phyloP scores from a whole-genome alignment of 768 basidiomycete species.

The Amyloporia xantha region DNA sequence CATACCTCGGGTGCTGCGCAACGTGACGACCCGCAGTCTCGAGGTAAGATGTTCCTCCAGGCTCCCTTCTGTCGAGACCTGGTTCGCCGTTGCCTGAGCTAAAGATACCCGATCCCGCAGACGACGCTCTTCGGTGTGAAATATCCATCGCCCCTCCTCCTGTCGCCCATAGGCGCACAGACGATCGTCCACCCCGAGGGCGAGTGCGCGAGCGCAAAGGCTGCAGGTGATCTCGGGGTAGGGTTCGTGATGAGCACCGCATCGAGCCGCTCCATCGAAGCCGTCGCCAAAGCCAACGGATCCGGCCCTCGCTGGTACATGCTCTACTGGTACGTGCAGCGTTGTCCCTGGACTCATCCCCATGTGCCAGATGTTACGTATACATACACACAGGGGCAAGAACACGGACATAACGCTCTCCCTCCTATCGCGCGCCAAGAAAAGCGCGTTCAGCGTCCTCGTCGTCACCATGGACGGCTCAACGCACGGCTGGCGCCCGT shows the following conservation, averaged over 20 bases:
- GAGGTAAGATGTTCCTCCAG: slow-evolving; percentile 35
- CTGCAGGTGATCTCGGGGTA: slow-evolving; percentile 53
- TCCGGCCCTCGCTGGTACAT: slow-evolving; percentile 71
- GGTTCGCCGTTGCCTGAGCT: not conserved
- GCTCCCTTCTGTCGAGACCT: not conserved
- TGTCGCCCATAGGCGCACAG: slow-evolving; percentile 77
- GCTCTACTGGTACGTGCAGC: slow-evolving; percentile 66
- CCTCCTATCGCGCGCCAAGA: slow-evolving; percentile 58
- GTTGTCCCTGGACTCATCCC: not conserved
- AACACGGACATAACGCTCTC: slow-evolving; percentile 52
- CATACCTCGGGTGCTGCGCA: slow-evolving; percentile 72
- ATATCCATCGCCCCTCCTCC: slow-evolving; percentile 51
- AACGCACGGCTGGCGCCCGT: slow-evolving; percentile 67
- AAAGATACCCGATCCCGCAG: slow-evolving; percentile 34
- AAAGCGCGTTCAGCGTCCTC: slow-evolving; percentile 57
- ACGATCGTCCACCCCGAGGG: slow-evolving; percentile 64
- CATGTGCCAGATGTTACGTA: not conserved
- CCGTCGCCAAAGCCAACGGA: slow-evolving; percentile 68
- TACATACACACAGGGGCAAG: not conserved
- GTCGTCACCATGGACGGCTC: slow-evolving; percentile 76
- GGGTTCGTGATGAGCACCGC: slow-evolving; percentile 76
- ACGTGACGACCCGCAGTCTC: slow-evolving; percentile 51
- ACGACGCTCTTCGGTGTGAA: slow-evolving; percentile 66
- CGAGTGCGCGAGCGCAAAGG: slow-evolving; percentile 64
- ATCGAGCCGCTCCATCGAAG: slow-evolving; percentile 63